A percentile compares a stretch with the other conserved stretches of the same genome.
Evolutionary conservation across 148 eudicot species (phyloP).

Genomic region (Vaccinium myrtillus): DNA sequence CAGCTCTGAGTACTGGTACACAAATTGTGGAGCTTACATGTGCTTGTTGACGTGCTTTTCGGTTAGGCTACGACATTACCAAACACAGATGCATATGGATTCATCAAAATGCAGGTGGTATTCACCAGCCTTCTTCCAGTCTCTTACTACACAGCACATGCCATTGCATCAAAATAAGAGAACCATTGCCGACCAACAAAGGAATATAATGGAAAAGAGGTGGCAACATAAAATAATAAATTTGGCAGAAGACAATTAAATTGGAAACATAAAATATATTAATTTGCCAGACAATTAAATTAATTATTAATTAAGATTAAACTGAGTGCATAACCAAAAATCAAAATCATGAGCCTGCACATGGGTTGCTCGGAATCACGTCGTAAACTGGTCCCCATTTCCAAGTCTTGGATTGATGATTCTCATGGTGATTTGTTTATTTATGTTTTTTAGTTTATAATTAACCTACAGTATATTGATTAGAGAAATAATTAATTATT

Average conservation of each 20-base stretch:
- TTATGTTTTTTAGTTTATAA: neutral
- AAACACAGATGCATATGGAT: neutral
- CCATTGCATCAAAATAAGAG: neutral
- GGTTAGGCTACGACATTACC: neutral
- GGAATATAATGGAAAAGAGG: neutral
- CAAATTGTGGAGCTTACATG: neutral
- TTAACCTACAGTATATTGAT: too few species aligned
- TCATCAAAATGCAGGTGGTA: neutral
- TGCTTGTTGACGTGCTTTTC: neutral
- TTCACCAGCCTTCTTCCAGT: neutral
- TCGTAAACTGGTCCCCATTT: neutral
- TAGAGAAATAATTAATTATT: neutral
- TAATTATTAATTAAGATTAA: neutral
- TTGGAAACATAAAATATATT: neutral
- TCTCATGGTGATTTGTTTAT: neutral
- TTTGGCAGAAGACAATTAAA: neutral
- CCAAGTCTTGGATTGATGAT: neutral
- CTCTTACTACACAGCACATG: neutral
- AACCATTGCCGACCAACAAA: neutral
- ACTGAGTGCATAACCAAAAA: neutral
- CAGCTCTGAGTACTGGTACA: too few species aligned
- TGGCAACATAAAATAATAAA: neutral
- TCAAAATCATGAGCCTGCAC: neutral
- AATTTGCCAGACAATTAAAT: neutral
- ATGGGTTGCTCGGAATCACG: neutral